These are phyloP conservation scores for Amyloporia xantha DNA, from an alignment of 768 basidiomycete genomes.

Conservation along the genomic window DNA sequence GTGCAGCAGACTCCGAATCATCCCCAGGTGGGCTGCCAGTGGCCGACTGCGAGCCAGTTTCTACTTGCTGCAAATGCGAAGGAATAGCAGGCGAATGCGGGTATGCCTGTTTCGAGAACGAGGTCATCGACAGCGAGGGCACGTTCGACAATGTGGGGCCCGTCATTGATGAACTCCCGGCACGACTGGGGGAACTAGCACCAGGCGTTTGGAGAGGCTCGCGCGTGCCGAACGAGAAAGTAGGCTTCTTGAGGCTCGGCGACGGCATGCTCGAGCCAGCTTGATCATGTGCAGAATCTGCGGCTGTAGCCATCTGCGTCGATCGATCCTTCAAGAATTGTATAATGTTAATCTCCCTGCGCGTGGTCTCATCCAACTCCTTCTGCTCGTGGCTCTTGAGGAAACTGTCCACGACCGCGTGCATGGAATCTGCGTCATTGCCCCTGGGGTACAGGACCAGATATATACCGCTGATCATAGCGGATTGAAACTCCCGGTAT, in stretches of 20 bases:
- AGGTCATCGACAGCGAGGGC: neutral
- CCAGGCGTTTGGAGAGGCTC: constrained; percentile 21
- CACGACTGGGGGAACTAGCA: neutral
- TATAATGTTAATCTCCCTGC: constrained; percentile 77
- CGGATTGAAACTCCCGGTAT: constrained; percentile 83
- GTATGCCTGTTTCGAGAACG: neutral
- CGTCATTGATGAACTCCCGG: neutral
- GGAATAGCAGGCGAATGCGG: constrained; percentile 3
- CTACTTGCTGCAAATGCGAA: constrained; percentile 37
- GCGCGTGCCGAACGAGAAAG: constrained; percentile 44
- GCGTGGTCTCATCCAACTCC: constrained; percentile 79
- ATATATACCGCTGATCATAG: constrained; percentile 87
- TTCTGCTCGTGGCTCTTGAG: constrained; percentile 56
- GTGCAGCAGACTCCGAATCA: constrained; percentile 65
- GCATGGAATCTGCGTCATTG: constrained; percentile 63
- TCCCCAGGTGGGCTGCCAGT: constrained; percentile 61
- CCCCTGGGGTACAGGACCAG: constrained; percentile 75
- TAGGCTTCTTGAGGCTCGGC: constrained; percentile 38
- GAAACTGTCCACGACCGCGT: constrained; percentile 72
- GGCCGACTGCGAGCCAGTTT: constrained; percentile 53
- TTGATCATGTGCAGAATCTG: constrained; percentile 13
- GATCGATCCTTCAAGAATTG: constrained; percentile 72
- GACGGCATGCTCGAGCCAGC: neutral
- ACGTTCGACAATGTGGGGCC: neutral
- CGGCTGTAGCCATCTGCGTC: constrained; percentile 38